Percentiles rank a stretch among this genome's conserved stretches.
phyloP scores from a whole-genome alignment of 495 filamentous ascomycete genomes.

The Darksidea phi region DNA sequence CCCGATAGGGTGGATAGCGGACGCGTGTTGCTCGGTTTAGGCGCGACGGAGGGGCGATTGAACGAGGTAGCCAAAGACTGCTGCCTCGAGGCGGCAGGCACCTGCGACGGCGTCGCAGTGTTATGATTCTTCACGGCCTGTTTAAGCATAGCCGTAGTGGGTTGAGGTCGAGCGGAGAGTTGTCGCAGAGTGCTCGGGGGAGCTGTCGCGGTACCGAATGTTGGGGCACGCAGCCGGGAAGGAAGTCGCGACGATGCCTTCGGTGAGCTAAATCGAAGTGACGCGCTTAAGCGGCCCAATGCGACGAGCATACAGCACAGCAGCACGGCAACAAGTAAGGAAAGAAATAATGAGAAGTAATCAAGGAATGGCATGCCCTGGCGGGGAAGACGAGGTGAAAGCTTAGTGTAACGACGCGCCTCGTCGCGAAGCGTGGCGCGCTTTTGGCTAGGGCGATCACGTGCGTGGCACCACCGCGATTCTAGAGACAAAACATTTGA shows the following conservation, averaged over 20 bases:
- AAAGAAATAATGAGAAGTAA: slow-evolving; percentile 24
- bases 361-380: slow-evolving; percentile 10
- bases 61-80: slow-evolving; percentile 25
- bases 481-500: neutral
- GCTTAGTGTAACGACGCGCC: slow-evolving; percentile 7
- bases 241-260: slow-evolving; percentile 3
- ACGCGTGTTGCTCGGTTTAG: slow-evolving; percentile 19
- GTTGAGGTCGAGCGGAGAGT: slow-evolving; percentile 13
- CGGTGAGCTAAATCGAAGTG: slow-evolving; percentile 20
- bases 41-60: slow-evolving; percentile 1
- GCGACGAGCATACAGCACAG: slow-evolving; percentile 37
- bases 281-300: slow-evolving; percentile 21
- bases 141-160: slow-evolving; percentile 30
- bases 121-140: slow-evolving; percentile 31
- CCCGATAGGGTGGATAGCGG: slow-evolving; percentile 33
- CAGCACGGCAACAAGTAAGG: slow-evolving; percentile 15
- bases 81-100: slow-evolving; percentile 10
- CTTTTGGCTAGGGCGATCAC: slow-evolving; percentile 4
- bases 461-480: slow-evolving; percentile 5
- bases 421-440: neutral
- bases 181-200: slow-evolving; percentile 2
- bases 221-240: too few relatives aligned
- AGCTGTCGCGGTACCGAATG: neutral
- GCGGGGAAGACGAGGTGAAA: neutral
- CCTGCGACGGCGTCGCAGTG: slow-evolving; percentile 3